phyloP scores from a whole-genome alignment of 202 grass and related monocot genomes.

The Cymbopogon flexuosus region DNA sequence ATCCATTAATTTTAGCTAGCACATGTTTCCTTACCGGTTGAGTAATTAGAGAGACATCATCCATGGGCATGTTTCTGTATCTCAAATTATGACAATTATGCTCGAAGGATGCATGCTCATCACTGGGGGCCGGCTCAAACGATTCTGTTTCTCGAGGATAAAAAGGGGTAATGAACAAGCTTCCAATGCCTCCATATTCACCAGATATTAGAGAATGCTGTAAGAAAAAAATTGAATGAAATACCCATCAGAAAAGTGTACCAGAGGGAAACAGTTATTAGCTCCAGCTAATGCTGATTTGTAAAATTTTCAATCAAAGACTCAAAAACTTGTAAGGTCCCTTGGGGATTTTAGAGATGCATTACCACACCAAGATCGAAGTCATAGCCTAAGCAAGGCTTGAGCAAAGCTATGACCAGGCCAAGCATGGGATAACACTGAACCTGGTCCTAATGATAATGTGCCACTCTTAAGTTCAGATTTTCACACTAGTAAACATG shows the following conservation, averaged over 20 bases:
- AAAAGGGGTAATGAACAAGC: neutral
- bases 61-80: neutral
- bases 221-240: neutral
- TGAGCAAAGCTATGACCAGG: neutral
- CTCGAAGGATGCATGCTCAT: slow-evolving; percentile 21
- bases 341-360: neutral
- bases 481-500: too few species aligned
- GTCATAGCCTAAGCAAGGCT: neutral
- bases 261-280: neutral
- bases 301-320: neutral
- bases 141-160: slow-evolving; percentile 10
- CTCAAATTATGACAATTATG: slow-evolving; percentile 20
- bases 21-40: slow-evolving; percentile 7
- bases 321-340: neutral
- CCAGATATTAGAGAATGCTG: slow-evolving; percentile 32
- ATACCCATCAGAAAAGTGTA: neutral
- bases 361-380: neutral
- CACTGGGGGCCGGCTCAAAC: neutral
- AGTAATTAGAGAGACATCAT: slow-evolving; percentile 11
- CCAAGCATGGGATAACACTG: neutral
- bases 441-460: too few species aligned
- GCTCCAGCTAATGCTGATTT: neutral
- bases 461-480: too few species aligned
- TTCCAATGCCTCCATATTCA: slow-evolving; percentile 16
- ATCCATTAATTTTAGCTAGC: neutral